These are phyloP conservation scores for Neurospora africana DNA, from an alignment of 495 filamentous ascomycete species.

Conservation along the genomic window DNA sequence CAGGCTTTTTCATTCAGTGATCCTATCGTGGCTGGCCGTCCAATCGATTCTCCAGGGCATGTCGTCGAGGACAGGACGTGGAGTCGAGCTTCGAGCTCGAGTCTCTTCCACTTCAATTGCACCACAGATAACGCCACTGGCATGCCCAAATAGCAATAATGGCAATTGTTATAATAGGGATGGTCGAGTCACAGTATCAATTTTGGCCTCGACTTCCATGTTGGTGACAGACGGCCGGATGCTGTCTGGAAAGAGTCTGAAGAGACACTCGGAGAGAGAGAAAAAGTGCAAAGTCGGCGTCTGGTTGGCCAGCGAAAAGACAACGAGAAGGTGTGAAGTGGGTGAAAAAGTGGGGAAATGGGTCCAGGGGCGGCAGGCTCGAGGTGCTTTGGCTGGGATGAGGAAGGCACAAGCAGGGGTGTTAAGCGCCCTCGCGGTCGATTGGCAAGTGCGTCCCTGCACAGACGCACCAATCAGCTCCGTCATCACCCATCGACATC, in stretches of 20 bases:
- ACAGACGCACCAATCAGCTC: slow-evolving; percentile 19
- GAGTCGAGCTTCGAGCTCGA: background rate
- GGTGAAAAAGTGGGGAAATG: background rate
- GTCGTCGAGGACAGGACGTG: background rate
- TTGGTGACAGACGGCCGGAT: background rate
- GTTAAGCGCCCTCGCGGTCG: slow-evolving; percentile 22
- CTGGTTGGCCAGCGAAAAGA: slow-evolving; percentile 1
- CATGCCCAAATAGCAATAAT: background rate
- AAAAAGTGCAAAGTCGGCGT: background rate
- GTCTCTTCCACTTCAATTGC: background rate
- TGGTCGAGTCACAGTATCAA: background rate
- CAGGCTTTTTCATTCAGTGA: background rate
- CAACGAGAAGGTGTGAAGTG: too few species aligned
- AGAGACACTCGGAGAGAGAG: background rate
- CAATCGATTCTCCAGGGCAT: background rate
- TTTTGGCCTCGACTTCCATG: background rate
- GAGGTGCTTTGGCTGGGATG: background rate
- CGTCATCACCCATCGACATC: slow-evolving; percentile 14
- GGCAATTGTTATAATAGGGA: background rate
- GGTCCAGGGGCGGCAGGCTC: background rate
- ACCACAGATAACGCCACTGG: background rate
- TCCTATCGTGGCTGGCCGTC: background rate
- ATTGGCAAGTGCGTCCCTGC: slow-evolving; percentile 20
- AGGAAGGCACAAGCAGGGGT: background rate
- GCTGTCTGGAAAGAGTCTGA: background rate